Evolutionary conservation across 164 flowering plant genomes (phyloP), one percentile per base, ranked within the genome.

Genomic region (Tetracentron sinense): DNA sequence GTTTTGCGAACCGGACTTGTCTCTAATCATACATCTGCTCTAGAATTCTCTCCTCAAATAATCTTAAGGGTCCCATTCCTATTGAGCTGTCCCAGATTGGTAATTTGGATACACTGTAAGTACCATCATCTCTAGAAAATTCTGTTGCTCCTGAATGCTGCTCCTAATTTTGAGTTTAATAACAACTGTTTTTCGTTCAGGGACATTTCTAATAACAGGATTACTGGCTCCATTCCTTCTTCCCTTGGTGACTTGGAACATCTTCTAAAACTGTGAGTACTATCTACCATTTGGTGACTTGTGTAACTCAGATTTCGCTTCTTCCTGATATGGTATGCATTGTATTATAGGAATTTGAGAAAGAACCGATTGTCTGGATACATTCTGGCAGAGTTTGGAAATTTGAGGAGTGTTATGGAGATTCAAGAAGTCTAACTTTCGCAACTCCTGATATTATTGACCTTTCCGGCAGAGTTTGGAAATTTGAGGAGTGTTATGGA

Each of bases 161-260:
- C 38, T 49, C 27, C 52, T 47, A 7, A 59, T 7, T 20, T 21
- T 55, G 22, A 21, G 1, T 14, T 4, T 64, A 46, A 46, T 31
- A 25, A 17, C 14, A 8, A 27, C 6, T 59, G 19, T 38, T 50
- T 26, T 54, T 57, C 21, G 42, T 49, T 67, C 75, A 94, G 99
- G 78, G 97, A 94, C 67, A 69, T 94, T 42, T 94, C 98, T 12
- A 71, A 79, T 54, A 94, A 94, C 73, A 78, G 64, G 62, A 79
- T 94, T 29, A 79, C 72, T 70, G 98, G 98, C 26, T 25, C 79
- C 25, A 86, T 94, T 60, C 97, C 98, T 54, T 73, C 85, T 58
- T 76, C 99, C 2, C 69, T 94, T 65, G 99, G 99, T 62, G 96
- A 91, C 61, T 74, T 94, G 82, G 99, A 94, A 54, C 99, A 94